Evolutionary conservation across 495 filamentous ascomycete genomes (phyloP), one percentile per base, ranked within the genome.

Genomic region (Penicillium ochrochloron): DNA sequence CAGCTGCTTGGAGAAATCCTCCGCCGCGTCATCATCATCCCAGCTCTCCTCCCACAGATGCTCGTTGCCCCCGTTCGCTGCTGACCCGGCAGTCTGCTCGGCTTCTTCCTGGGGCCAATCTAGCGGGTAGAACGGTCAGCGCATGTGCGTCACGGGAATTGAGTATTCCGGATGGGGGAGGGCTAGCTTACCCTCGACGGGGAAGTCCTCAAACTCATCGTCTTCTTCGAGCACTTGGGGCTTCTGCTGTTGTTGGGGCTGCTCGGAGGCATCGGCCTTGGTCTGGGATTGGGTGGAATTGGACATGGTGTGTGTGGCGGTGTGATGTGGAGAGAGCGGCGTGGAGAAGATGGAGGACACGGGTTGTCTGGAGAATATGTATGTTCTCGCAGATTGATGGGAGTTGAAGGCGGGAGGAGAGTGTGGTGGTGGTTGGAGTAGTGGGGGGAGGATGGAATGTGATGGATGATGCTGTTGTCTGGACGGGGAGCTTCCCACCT

Each of bases 1-100:
- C 74, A 99, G 79, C 86, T 97, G 95, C 75, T 90, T 86, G 14
- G 93, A 93, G 74, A 99, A 99, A 70, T 99, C 95, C 75, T 98
- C 96, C 69, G 84, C 94, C 61, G 93, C 93, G 82, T 98, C 95
- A 76, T 99, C 95, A 70, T 99, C 95, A 78, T 99, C 95, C 95
- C 95, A 99, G 82, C 93, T 97, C 84, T 99, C 95, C 82, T 99
- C 95, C 95, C 95, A 99, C 62, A 99, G 80, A 82, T 97, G 92
- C 66, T 89, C 88, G 67, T 88, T 91, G 61, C 80, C 80, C 23
- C 75, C 78, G 64, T 78, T 80, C 35, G 73, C 71, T 33, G 70
- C 64, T 9, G 76, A 69, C 58, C 83, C 82, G 59, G 79, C 79
- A 35, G 89, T 87, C 53, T 92, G 88, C 75, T 96, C 92, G 65